Evolutionary conservation across 106 monocot species (phyloP).

Genomic region (Apostasia shenzhenica): DNA sequence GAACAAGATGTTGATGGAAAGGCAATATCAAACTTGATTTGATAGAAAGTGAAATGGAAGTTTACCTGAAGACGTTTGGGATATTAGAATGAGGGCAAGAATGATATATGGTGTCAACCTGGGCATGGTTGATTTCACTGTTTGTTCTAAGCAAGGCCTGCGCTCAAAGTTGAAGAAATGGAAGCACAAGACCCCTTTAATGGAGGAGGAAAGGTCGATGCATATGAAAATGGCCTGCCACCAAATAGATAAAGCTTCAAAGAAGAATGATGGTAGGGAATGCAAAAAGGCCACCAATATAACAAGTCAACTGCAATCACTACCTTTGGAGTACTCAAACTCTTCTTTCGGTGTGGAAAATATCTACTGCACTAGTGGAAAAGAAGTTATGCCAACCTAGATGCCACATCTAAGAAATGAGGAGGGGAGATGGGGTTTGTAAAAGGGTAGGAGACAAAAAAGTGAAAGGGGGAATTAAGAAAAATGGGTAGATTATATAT

Average conservation of each 20-base stretch:
- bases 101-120: neutral
- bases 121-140: neutral
- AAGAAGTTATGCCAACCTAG: too few species aligned
- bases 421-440: too few species aligned
- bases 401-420: too few species aligned
- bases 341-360: neutral
- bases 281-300: neutral
- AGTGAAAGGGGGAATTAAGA: too few species aligned
- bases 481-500: too few species aligned
- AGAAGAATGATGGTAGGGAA: neutral
- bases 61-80: neutral
- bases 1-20: neutral
- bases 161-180: neutral
- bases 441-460: too few species aligned
- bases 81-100: neutral
- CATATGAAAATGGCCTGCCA: neutral
- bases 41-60: neutral
- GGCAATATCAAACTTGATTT: neutral
- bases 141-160: neutral
- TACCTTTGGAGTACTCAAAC: neutral
- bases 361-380: too few species aligned
- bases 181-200: neutral
- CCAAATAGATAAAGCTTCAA: neutral
- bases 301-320: neutral
- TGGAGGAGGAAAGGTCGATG: neutral